Conservation (phyloP, 1,284 basidiomycete species). For the Papiliotrema flavescens region DNA sequence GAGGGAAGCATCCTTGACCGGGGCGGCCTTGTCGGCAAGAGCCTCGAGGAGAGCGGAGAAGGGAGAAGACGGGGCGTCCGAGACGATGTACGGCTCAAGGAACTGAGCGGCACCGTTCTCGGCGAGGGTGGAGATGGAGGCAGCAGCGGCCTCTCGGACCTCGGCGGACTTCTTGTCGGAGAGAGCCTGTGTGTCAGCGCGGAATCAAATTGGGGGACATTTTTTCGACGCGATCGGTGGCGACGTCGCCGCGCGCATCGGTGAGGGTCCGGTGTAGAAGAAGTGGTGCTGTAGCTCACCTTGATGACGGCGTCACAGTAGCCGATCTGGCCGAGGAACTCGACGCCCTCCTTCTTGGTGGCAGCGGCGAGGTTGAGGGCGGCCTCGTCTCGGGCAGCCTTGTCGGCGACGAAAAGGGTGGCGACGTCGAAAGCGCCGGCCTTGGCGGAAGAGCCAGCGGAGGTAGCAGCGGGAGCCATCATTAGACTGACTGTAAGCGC, state of each 20-base stretch:
- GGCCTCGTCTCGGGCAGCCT: constrained; percentile 62
- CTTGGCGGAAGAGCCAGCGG: constrained; percentile 38
- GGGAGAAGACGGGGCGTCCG: constrained; percentile 63
- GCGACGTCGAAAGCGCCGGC: constrained; percentile 46
- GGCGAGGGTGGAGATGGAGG: constrained; percentile 55
- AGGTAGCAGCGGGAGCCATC: constrained; percentile 47
- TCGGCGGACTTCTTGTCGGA: constrained; percentile 57
- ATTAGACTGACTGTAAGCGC: constrained; percentile 9
- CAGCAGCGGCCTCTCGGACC: constrained; percentile 47
- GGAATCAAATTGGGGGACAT: constrained; percentile 1
- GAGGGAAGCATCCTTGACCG: constrained; percentile 65
- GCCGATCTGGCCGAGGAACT: constrained; percentile 70
- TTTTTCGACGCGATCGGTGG: constrained; percentile 1
- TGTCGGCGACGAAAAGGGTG: constrained; percentile 50
- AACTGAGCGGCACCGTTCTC: constrained; percentile 74
- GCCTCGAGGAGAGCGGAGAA: constrained; percentile 85
- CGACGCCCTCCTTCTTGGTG: constrained; percentile 80
- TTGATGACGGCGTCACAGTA: constrained; percentile 78
- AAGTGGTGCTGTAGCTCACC: constrained; percentile 37
- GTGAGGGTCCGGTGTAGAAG: neutral
- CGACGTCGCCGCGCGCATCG: neutral
- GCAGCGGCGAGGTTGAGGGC: constrained; percentile 66
- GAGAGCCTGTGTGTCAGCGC: constrained; percentile 47
- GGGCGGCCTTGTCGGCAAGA: constrained; percentile 81
- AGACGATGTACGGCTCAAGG: constrained; percentile 85